Evolutionary conservation across 2,329 filamentous ascomycete genomes (phyloP).

Genomic region (Colletotrichum sp.): DNA sequence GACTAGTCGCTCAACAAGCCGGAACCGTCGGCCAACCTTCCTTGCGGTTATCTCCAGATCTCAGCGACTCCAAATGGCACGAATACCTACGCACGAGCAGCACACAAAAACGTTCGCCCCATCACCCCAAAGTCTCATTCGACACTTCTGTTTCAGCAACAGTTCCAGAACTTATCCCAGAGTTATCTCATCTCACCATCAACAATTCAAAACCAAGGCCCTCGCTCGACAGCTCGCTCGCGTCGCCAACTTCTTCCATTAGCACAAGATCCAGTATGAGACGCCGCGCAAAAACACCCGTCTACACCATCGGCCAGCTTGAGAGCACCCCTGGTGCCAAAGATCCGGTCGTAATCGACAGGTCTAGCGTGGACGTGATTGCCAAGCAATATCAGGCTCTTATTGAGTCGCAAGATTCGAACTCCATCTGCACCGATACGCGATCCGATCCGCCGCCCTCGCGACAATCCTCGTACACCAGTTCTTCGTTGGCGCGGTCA

Average conservation of each 20-base stretch:
- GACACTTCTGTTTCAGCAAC: slow-evolving; percentile 15
- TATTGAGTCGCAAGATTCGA: slow-evolving; percentile 44
- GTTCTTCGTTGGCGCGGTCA: neutral
- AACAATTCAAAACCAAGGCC: slow-evolving; percentile 23
- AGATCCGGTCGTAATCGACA: slow-evolving; percentile 32
- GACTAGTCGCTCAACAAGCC: slow-evolving; percentile 17
- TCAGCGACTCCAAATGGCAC: slow-evolving; percentile 37
- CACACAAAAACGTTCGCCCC: slow-evolving; percentile 21
- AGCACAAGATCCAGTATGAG: slow-evolving; percentile 36
- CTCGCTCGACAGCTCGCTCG: slow-evolving; percentile 20
- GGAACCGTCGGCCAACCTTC: slow-evolving; percentile 14
- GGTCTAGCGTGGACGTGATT: slow-evolving; percentile 51
- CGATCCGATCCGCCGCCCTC: slow-evolving; percentile 29
- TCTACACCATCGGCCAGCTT: slow-evolving; percentile 54
- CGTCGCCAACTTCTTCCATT: slow-evolving; percentile 21
- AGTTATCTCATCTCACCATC: slow-evolving; percentile 41
- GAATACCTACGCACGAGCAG: slow-evolving; percentile 33
- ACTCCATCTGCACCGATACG: slow-evolving; percentile 35
- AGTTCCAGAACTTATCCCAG: slow-evolving; percentile 31
- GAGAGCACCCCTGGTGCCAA: slow-evolving; percentile 37
- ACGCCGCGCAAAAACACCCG: slow-evolving; percentile 57
- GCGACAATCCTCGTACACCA: neutral
- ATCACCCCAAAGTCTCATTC: slow-evolving; percentile 24
- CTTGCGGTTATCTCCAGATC: slow-evolving; percentile 32
- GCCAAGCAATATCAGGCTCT: slow-evolving; percentile 57